Percentiles rank a stretch among this genome's conserved stretches.
These are phyloP conservation scores for Prunus dulcis DNA, from an alignment of 306 rosid species.

Conservation along the genomic window DNA sequence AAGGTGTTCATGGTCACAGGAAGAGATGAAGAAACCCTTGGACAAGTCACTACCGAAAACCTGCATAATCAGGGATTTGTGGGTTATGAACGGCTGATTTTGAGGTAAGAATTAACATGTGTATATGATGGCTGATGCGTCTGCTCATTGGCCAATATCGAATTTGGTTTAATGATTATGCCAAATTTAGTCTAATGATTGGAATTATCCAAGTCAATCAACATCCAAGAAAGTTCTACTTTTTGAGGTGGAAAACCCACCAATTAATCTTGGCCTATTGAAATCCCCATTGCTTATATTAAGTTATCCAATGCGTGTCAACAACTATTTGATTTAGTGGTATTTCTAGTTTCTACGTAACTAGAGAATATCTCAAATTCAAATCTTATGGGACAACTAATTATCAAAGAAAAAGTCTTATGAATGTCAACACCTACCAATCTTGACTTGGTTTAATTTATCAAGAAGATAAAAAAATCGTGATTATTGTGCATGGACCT, in stretches of 20 bases:
- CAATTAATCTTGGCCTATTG: no score
- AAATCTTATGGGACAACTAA: no score
- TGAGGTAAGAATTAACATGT: constrained; percentile 44
- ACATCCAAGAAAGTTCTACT: neutral
- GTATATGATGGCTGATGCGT: neutral
- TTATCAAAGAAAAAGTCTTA: no score
- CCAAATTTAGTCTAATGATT: neutral
- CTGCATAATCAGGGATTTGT: constrained; percentile 60
- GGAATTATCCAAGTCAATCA: constrained; percentile 14
- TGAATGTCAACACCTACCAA: no score
- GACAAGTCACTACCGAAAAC: constrained; percentile 49
- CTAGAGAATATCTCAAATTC: no score
- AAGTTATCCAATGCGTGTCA: neutral
- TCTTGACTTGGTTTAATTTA: no score
- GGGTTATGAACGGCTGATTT: constrained; percentile 64
- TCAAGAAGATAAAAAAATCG: no score
- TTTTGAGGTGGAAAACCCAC: neutral
- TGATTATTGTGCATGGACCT: neutral
- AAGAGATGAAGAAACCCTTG: constrained; percentile 51
- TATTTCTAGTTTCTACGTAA: no score
- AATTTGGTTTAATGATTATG: neutral
- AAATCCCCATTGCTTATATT: no score
- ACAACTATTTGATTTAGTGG: neutral
- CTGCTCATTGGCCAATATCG: no score
- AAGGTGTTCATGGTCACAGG: constrained; percentile 74